A percentile compares a stretch with the other conserved stretches of the same genome.
phyloP scores from a whole-genome alignment of 139 green algal genomes.

The Micractinium sp. region DNA sequence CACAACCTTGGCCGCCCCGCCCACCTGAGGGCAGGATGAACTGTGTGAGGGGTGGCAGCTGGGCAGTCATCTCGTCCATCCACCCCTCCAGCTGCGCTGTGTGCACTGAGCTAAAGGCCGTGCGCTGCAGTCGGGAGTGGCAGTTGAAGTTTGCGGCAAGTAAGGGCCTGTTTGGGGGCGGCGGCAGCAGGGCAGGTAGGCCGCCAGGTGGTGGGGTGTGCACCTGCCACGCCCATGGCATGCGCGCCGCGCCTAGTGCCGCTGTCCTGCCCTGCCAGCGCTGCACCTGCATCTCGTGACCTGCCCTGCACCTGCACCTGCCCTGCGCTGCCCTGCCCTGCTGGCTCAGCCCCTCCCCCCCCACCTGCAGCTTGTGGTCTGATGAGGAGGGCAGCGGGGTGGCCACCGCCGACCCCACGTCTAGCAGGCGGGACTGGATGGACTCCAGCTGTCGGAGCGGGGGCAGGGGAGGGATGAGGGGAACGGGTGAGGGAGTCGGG shows the following conservation, averaged over 20 bases:
- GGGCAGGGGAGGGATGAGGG: too few relatives aligned
- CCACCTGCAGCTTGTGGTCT: conserved; percentile 66
- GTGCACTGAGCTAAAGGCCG: conserved; percentile 62
- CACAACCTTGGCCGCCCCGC: background rate
- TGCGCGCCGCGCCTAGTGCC: too few relatives aligned
- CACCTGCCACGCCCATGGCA: too few relatives aligned
- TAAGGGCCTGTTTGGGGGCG: background rate
- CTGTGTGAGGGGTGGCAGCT: conserved; percentile 83
- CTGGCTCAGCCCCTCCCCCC: background rate
- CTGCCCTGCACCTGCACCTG: background rate
- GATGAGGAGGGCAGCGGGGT: conserved; percentile 74
- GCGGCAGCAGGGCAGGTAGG: background rate
- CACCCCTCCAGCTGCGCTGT: conserved; percentile 79
- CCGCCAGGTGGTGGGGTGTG: too few relatives aligned
- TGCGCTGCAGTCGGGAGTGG: conserved; percentile 37
- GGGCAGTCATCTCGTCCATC: conserved; percentile 86
- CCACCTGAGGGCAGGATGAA: conserved; percentile 95
- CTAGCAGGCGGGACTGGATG: conserved; percentile 92
- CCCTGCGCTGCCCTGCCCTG: background rate
- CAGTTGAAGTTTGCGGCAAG: background rate
- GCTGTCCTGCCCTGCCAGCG: too few relatives aligned
- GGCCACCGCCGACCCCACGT: conserved; percentile 91
- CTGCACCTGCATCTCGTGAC: background rate
- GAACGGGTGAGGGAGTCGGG: background rate
- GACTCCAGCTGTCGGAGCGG: conserved; percentile 66